Percentiles rank a stretch among this genome's conserved stretches.
phyloP scores from a whole-genome alignment of 129 eudicot genomes.

The Logfia minima region DNA sequence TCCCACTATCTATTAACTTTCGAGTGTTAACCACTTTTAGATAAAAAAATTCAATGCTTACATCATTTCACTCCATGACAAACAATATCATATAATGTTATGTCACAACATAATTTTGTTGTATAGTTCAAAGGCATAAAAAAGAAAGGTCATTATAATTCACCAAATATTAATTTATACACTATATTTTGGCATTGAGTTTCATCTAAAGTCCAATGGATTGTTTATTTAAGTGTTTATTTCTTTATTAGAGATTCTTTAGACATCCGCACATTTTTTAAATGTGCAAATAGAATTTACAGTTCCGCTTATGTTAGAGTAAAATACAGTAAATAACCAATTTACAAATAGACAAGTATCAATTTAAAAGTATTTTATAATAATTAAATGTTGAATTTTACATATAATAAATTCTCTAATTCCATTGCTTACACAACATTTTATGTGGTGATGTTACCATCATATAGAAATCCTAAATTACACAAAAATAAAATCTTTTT shows the following conservation, averaged over 20 bases:
- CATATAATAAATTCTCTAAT: background rate
- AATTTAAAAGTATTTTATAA: too few relatives aligned
- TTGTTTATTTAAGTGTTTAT: background rate
- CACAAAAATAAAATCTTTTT: too few relatives aligned
- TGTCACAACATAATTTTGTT: constrained; percentile 19
- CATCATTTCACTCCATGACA: constrained; percentile 28
- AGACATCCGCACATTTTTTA: too few relatives aligned
- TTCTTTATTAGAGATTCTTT: too few relatives aligned
- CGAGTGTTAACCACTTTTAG: constrained; percentile 30
- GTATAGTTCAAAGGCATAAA: constrained; percentile 4
- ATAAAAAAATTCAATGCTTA: constrained; percentile 12
- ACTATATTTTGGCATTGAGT: background rate
- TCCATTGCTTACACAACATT: too few relatives aligned
- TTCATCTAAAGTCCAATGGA: background rate
- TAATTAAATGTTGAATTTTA: too few relatives aligned
- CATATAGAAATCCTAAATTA: too few relatives aligned
- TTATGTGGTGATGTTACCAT: too few relatives aligned
- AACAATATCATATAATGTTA: constrained; percentile 15
- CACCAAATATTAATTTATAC: background rate
- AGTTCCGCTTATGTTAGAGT: too few relatives aligned
- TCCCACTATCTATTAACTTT: constrained; percentile 27
- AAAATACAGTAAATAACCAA: too few relatives aligned
- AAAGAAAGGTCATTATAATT: background rate
- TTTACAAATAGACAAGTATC: too few relatives aligned
- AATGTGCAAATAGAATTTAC: too few relatives aligned